These are phyloP conservation scores for Borealophlyctis nickersoniae DNA, from an alignment of 192 early-diverging fungal species.

Conservation along the genomic window DNA sequence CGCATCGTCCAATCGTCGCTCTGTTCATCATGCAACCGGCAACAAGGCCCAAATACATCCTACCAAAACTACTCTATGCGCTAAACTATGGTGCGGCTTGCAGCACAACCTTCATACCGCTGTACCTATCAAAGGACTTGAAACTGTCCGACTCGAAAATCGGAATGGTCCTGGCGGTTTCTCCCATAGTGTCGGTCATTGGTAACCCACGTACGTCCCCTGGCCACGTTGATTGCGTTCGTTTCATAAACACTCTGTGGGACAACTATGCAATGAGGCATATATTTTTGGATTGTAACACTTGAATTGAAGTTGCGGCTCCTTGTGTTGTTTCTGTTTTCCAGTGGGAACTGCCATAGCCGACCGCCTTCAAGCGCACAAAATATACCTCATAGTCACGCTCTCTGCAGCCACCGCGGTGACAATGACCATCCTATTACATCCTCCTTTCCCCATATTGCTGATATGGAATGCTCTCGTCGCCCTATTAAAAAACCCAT, in stretches of 20 bases:
- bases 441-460: neutral
- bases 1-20: no score
- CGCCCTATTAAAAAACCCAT: neutral
- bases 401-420: neutral
- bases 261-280: no score
- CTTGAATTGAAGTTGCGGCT: no score
- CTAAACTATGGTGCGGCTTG: neutral
- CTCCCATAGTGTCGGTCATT: slow-evolving; percentile 5
- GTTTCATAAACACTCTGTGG: no score
- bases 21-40: no score
- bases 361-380: neutral
- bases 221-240: no score
- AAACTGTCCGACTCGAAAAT: neutral
- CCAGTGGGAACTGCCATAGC: neutral
- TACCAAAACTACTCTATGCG: slow-evolving; percentile 1
- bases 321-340: no score
- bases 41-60: no score
- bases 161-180: neutral
- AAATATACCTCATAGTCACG: neutral
- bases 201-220: slow-evolving; percentile 11
- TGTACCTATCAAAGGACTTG: neutral
- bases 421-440: neutral
- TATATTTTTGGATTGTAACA: no score
- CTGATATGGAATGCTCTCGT: neutral
- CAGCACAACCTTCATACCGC: neutral